Evolutionary conservation across 176 grass and related monocot species (phyloP), one percentile per base, ranked within the genome.

Genomic region (Avena atlantica): DNA sequence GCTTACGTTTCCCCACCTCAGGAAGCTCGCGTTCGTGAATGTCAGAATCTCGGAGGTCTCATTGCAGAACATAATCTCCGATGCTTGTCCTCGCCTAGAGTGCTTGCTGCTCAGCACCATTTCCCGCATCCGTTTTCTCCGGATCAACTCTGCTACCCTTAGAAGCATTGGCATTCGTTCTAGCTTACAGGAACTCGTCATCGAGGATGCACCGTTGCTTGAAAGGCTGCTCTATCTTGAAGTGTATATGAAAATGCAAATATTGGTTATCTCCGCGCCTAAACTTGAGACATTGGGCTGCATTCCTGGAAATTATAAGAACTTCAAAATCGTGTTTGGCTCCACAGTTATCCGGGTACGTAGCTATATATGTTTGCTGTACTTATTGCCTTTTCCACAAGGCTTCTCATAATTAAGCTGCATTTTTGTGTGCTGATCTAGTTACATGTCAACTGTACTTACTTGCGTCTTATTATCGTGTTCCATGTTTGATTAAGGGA

Each of bases 81-180:
- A 12, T 4, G 2, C 37, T 11, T 86, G 84, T 24, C 76, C 64
- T 8, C 0, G 6, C 1, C 65, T 80, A 3, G 76, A 86, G 23
- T 60, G 64, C 50, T 49, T 86, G 16, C 10, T 86, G 10, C 9
- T 86, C 5, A 3, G 17, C 0, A 0, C 34, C 0, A 48, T 2
- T 53, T 5, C 51, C 2, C 12, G 13, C 51, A 4, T 53, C 51
- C 51, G 13, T 1, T 6, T 31, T 23, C 4, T 58, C 12, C 67
- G 81, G 66, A 83, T 83, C 20, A 73, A 25, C 8, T 72, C 81
- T 8, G 2, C n/a, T 27, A 60, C 21, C 52, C 70, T 83, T 72
- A 45, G 13, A 47, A 73, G 67, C 52, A 72, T 83, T 12, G 67
- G 34, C 0, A 8, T 83, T 4, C 0, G 67, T 59, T 8, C 2